These are phyloP conservation scores for Abelmoschus esculentus DNA, from an alignment of 345 rosid genomes.

Conservation along the genomic window DNA sequence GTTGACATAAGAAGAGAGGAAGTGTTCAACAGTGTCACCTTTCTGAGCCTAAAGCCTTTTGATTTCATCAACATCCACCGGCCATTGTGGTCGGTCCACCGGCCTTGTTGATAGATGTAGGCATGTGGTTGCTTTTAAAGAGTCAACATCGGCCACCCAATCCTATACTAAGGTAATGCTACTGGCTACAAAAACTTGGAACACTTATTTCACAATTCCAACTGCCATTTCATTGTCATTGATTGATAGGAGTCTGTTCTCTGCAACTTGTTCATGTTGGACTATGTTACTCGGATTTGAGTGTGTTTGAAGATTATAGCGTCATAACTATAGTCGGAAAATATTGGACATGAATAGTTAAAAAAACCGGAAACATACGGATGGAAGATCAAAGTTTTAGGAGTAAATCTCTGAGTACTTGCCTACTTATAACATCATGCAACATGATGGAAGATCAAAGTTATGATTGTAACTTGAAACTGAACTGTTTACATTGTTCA, in stretches of 20 bases:
- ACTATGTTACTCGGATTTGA: too few relatives aligned
- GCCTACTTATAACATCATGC: neutral
- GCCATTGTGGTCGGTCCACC: neutral
- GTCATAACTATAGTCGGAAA: neutral
- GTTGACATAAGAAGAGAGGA: neutral
- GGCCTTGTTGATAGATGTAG: neutral
- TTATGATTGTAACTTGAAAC: slow-evolving; percentile 6
- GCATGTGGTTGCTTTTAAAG: neutral
- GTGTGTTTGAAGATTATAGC: neutral
- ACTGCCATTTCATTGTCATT: neutral
- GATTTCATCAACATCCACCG: slow-evolving; percentile 6
- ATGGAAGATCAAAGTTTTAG: neutral
- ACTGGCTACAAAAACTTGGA: too few relatives aligned
- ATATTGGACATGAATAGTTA: too few relatives aligned
- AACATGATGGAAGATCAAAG: slow-evolving; percentile 1
- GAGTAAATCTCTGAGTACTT: neutral
- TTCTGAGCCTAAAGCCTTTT: neutral
- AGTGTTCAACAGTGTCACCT: neutral
- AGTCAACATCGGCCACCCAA: neutral
- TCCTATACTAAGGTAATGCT: neutral
- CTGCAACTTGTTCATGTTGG: too few relatives aligned
- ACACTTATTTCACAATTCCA: neutral
- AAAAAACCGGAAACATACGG: too few relatives aligned
- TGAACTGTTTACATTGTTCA: neutral
- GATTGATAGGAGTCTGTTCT: neutral